A percentile compares a stretch with the other conserved stretches of the same genome.
phyloP scores from a whole-genome alignment of 2,329 filamentous ascomycete genomes.

The Fusarium anthophilum region DNA sequence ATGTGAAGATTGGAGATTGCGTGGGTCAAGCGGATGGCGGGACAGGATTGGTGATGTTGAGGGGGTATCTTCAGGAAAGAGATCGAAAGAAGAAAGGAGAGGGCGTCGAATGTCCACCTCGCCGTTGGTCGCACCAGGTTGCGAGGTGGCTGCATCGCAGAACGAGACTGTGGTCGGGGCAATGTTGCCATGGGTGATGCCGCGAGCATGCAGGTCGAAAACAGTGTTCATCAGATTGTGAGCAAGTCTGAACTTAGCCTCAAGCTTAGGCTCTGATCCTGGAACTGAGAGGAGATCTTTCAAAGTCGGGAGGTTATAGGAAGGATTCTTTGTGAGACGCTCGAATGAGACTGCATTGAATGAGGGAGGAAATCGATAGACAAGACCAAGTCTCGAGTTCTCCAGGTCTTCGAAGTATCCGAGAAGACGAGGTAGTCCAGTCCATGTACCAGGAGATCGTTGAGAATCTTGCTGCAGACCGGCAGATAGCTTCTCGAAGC shows the following conservation, averaged over 20 bases:
- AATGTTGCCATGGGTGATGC: conserved; percentile 76
- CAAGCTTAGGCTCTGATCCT: conserved; percentile 71
- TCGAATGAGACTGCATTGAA: conserved; percentile 69
- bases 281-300: conserved; percentile 62
- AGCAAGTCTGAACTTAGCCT: conserved; percentile 80
- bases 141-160: conserved; percentile 57
- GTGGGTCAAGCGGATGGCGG: conserved; percentile 72
- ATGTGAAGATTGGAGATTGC: conserved; percentile 59
- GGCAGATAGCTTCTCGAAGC: conserved; percentile 70
- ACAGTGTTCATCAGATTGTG: conserved; percentile 77
- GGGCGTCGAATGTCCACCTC: conserved; percentile 73
- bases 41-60: conserved; percentile 44
- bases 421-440: conserved; percentile 67
- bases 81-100: conserved; percentile 77
- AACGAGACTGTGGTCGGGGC: conserved; percentile 75
- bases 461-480: conserved; percentile 65
- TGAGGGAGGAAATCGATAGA: conserved; percentile 76
- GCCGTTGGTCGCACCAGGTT: conserved; percentile 52
- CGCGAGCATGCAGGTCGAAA: conserved; percentile 75
- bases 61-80: conserved; percentile 61
- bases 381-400: conserved; percentile 74
- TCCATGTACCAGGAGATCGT: conserved; percentile 64
- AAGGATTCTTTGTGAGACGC: conserved; percentile 58
- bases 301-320: conserved; percentile 63
- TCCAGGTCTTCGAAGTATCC: conserved; percentile 81